Base-by-base conservation (phyloP, 164 flowering plant genomes). In the Berberis thunbergii region DNA sequence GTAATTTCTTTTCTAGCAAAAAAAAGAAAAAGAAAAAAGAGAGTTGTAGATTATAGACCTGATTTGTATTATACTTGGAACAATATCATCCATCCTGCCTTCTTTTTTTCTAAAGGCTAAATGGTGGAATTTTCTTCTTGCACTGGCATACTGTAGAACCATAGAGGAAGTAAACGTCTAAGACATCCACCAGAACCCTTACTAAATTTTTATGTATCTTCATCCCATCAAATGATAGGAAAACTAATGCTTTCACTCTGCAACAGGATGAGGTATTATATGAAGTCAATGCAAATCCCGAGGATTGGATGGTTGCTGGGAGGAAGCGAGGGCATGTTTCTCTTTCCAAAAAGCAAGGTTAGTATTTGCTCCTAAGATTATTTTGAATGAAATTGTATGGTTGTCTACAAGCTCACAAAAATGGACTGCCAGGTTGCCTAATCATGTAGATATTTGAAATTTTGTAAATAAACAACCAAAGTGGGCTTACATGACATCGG, bases 261-360 rank as follows among this genome's bases (percentile, higher is more conserved):
- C 49, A 61, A 57, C 86, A 86, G 94, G 92, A 84, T 76, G 96
- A 95, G 72, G 80, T 95, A 53, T 70, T 89, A 53, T 95, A 87
- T 75, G 97, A 95, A 81, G 83, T 95, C 48, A 75, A 75, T 64
- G 97, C 93, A 53, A 86, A 81, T 81, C 63, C 90, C 6, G 88
- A 84, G 54, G 84, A 81, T 71, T 95, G 99, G 99, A 95, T 95
- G 99, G 83, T 95, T 71, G 99, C 99, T 66, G 99, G 99, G 63
- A 86, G 99, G 78, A 95, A 88, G 74, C 78, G 91, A 62, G 99
- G 99, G 42, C 85, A 89, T 75, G 85, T 80, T 43, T 77, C 85
- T 45, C 83, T 95, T 60, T 79, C 97, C 42, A 66, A 66, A n/a
- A 73, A 81, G 61, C 94, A 83, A 87, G 99, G 99, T 91, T 50